Percentiles rank a stretch among this genome's conserved stretches.
Evolutionary conservation across 208 protist species (phyloP).

Genomic region (Crithidia sp.): DNA sequence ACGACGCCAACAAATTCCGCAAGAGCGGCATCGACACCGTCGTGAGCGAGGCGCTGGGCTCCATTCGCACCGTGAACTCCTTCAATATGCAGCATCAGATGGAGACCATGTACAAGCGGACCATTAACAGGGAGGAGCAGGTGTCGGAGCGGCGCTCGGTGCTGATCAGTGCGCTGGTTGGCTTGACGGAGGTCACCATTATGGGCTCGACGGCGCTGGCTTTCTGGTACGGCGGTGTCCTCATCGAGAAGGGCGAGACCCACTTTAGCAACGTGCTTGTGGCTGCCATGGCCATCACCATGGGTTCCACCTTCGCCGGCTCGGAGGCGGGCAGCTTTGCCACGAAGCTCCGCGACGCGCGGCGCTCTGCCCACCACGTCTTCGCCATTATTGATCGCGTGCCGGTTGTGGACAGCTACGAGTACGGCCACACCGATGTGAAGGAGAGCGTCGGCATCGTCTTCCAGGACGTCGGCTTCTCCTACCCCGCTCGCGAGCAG

Average conservation of each 20-base stretch:
- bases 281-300: conserved; percentile 59
- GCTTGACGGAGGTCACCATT: conserved; percentile 57
- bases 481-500: conserved; percentile 63
- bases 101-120: conserved; percentile 30
- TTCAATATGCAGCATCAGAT: conserved; percentile 69
- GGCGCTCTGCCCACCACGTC: conserved; percentile 53
- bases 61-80: conserved; percentile 75
- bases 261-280: conserved; percentile 63
- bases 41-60: conserved; percentile 69
- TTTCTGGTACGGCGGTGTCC: conserved; percentile 84
- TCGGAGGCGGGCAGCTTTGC: conserved; percentile 72
- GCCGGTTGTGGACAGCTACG: conserved; percentile 62
- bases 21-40: conserved; percentile 56
- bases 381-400: conserved; percentile 79
- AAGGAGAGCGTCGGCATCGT: conserved; percentile 49
- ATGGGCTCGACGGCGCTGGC: conserved; percentile 66
- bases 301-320: conserved; percentile 62
- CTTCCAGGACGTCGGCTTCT: conserved; percentile 60
- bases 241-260: conserved; percentile 73
- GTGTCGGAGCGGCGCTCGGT: conserved; percentile 29
- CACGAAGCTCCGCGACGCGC: conserved; percentile 58
- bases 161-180: conserved; percentile 43
- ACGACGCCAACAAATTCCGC: conserved; percentile 38
- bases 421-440: conserved; percentile 43
- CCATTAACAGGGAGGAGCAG: conserved; percentile 32